A percentile compares a stretch with the other conserved stretches of the same genome.
Conservation (phyloP, 768 basidiomycete genomes). For the Tephrocybe sp. region DNA sequence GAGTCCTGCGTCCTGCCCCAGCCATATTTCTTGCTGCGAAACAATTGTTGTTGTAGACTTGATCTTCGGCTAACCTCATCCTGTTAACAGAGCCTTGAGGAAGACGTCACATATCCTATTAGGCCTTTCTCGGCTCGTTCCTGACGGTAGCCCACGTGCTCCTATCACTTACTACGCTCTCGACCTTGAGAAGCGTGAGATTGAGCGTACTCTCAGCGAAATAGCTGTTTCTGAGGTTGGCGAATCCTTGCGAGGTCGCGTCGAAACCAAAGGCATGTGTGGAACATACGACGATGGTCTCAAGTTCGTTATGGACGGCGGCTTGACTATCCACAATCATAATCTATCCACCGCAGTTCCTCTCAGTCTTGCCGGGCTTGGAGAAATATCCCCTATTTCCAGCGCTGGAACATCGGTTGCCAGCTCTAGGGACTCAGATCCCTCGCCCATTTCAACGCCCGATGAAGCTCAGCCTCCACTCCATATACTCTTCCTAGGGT, state of each 20-base stretch:
- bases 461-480: constrained; percentile 49
- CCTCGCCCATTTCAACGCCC: constrained; percentile 45
- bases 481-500: constrained; percentile 90
- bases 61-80: background rate
- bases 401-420: constrained; percentile 24
- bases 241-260: constrained; percentile 59
- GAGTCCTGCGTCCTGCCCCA: constrained; percentile 27
- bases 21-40: background rate
- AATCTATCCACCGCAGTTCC: constrained; percentile 6
- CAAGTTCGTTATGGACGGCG: constrained; percentile 69
- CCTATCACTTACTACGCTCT: constrained; percentile 88
- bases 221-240: constrained; percentile 67
- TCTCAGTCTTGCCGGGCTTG: constrained; percentile 10
- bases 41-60: no score
- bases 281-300: constrained; percentile 92
- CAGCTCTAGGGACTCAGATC: constrained; percentile 20
- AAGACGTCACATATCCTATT: constrained; percentile 85
- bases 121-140: constrained; percentile 59
- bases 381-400: constrained; percentile 40
- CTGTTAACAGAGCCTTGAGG: constrained; percentile 61
- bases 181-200: constrained; percentile 85
- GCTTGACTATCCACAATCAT: constrained; percentile 34
- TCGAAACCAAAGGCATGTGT: constrained; percentile 80
- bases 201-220: constrained; percentile 72
- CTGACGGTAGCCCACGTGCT: constrained; percentile 30